phyloP scores from a whole-genome alignment of 768 basidiomycete species.

The Termitomyces heimii region DNA sequence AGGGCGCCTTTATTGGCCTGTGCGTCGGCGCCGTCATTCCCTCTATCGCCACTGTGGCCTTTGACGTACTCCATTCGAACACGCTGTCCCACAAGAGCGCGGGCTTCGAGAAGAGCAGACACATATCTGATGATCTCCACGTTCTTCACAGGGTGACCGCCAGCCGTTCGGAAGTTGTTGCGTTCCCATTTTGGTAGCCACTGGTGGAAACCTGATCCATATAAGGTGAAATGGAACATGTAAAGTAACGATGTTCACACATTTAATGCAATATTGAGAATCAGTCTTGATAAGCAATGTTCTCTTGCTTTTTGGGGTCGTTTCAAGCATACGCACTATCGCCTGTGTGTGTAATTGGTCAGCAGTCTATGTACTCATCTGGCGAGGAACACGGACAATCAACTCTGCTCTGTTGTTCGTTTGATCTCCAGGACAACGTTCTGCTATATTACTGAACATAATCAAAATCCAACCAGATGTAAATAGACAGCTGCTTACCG shows the following conservation, averaged over 20 bases:
- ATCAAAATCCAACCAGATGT: neutral
- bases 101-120: conserved; percentile 49
- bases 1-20: conserved; percentile 58
- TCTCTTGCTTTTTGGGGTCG: conserved; percentile 46
- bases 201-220: conserved; percentile 47
- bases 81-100: conserved; percentile 43
- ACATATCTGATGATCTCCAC: conserved; percentile 65
- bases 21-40: conserved; percentile 85
- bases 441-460: conserved; percentile 62
- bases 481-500: conserved; percentile 31
- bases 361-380: neutral
- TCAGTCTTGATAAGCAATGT: conserved; percentile 79
- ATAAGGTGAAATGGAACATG: conserved; percentile 4
- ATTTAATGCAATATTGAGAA: conserved; percentile 78
- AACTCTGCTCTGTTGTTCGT: conserved; percentile 90
- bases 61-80: conserved; percentile 68
- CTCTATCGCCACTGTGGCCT: conserved; percentile 70
- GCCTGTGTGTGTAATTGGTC: conserved; percentile 43
- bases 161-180: conserved; percentile 43
- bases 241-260: conserved; percentile 31
- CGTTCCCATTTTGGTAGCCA: conserved; percentile 69
- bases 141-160: conserved; percentile 66
- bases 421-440: conserved; percentile 77
- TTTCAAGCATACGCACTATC: conserved; percentile 77
- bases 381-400: conserved; percentile 43